Evolutionary conservation across 371 early-diverging fungal species (phyloP).

Genomic region (Mortierella sp.): DNA sequence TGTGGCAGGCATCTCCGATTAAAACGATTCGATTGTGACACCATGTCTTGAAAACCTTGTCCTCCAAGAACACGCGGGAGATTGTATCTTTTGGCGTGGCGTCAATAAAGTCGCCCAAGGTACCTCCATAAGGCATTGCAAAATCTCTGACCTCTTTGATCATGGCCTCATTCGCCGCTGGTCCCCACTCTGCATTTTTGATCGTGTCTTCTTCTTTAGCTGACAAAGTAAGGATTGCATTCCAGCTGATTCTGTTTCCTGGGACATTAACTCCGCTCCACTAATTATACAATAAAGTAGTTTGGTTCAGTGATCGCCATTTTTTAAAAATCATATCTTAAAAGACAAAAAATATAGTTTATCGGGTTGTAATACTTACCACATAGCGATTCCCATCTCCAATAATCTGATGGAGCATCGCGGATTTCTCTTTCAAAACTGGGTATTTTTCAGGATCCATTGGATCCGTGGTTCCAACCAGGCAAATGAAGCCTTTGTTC

Average conservation of each 20-base stretch:
- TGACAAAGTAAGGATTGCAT: slow-evolving; percentile 4
- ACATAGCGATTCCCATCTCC: slow-evolving; percentile 1
- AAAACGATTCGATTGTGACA: slow-evolving; percentile 19
- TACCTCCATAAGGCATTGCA: slow-evolving; percentile 5
- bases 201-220: slow-evolving; percentile 9
- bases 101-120: slow-evolving; percentile 23
- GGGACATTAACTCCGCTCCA: slow-evolving; percentile 26
- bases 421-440: not conserved
- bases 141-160: slow-evolving; percentile 23
- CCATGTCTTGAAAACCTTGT: slow-evolving; percentile 32
- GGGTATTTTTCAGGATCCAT: slow-evolving; percentile 26
- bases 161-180: slow-evolving; percentile 18
- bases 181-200: slow-evolving; percentile 25
- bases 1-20: slow-evolving; percentile 35
- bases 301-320: not conserved
- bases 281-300: not conserved
- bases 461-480: slow-evolving; percentile 27
- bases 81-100: slow-evolving; percentile 19
- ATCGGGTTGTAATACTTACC: not conserved
- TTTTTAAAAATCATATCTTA: not conserved
- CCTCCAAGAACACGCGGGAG: slow-evolving; percentile 31
- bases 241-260: slow-evolving; percentile 23
- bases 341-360: not conserved
- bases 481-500: slow-evolving; percentile 9
- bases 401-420: not conserved